phyloP scores from a whole-genome alignment of 495 filamentous ascomycete species.

The Penicillium paradoxum region DNA sequence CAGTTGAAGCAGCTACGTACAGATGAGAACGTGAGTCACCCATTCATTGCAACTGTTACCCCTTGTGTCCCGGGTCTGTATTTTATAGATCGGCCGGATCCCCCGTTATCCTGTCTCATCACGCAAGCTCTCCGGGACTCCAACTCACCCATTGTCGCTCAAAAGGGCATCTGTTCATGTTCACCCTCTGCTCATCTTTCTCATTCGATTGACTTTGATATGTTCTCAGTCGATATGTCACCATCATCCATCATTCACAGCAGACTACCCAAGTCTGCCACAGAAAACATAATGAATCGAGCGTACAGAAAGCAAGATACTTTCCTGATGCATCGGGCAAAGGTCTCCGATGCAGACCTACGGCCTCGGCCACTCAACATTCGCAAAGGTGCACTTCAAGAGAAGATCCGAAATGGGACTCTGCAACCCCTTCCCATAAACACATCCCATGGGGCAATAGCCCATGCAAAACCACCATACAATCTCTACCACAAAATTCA shows the following conservation, averaged over 20 bases:
- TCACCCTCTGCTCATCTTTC: neutral
- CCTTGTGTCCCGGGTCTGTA: neutral
- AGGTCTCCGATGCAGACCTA: neutral
- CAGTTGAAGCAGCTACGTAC: neutral
- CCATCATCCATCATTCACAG: neutral
- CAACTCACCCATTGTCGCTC: neutral
- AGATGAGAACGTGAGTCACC: neutral
- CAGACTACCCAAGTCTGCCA: neutral
- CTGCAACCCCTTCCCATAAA: neutral
- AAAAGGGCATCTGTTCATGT: neutral
- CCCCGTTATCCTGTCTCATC: neutral
- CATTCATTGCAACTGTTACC: neutral
- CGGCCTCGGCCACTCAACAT: neutral
- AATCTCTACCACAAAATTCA: neutral
- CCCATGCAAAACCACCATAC: neutral
- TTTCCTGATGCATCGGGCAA: neutral
- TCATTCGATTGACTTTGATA: neutral
- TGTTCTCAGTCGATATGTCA: neutral
- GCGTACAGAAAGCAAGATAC: neutral
- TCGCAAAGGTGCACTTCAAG: neutral
- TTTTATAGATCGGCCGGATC: neutral
- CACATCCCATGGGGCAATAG: neutral
- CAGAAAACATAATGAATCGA: neutral
- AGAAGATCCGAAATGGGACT: neutral
- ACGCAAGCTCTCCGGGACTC: neutral